A percentile compares a stretch with the other conserved stretches of the same genome.
phyloP scores from a whole-genome alignment of 352 stramenopile genomes.

The Globisporangium uncinulatum region DNA sequence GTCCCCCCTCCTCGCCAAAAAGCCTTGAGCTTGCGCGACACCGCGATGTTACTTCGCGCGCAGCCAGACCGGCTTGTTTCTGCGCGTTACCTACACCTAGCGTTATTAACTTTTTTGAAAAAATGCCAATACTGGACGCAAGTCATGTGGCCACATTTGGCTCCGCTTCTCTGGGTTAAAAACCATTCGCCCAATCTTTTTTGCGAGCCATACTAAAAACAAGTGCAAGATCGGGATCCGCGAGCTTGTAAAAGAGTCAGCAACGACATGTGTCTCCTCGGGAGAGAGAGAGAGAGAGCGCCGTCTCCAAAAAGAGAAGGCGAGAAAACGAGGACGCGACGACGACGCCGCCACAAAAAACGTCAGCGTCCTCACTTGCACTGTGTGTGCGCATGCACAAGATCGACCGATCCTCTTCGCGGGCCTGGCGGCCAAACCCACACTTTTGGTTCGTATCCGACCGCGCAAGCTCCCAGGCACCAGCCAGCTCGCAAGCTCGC shows the following conservation, averaged over 20 bases:
- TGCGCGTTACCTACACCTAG: conserved; percentile 5
- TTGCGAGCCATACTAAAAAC: neutral
- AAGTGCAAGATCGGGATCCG: neutral
- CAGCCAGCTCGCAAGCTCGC: too few relatives aligned
- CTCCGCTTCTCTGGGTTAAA: neutral
- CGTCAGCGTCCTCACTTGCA: neutral
- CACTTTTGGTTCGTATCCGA: conserved; percentile 4
- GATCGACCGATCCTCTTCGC: neutral
- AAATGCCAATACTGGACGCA: neutral
- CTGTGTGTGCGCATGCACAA: neutral
- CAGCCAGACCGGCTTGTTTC: neutral
- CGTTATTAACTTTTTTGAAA: neutral
- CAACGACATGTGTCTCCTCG: neutral
- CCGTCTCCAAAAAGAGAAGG: neutral
- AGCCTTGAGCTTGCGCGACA: too few relatives aligned
- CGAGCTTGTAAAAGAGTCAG: neutral
- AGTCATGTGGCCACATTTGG: neutral
- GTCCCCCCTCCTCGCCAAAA: too few relatives aligned
- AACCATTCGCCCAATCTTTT: neutral
- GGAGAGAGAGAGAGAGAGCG: neutral
- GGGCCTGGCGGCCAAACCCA: neutral
- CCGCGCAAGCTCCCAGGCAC: neutral
- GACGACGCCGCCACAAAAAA: neutral
- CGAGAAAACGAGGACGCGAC: conserved; percentile 1
- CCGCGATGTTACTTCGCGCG: too few relatives aligned